Base-by-base conservation (phyloP, 768 basidiomycete genomes). In the Tricholoma bakamatsutake region DNA sequence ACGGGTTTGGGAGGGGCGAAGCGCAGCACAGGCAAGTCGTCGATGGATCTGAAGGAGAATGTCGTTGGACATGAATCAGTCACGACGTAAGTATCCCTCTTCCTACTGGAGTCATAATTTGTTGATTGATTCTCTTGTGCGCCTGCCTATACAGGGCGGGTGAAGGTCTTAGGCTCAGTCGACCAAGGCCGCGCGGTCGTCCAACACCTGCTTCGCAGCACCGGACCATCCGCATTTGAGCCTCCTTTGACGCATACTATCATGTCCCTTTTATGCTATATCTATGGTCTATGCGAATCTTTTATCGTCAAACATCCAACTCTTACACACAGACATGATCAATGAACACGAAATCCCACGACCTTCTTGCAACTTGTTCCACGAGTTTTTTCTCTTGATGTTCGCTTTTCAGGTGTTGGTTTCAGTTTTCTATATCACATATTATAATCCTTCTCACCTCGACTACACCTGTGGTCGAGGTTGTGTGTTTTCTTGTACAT, bases 1-100 rank as follows among this genome's bases (percentile, higher is more conserved):
- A 74, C 72, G 0, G 79, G 80, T 0, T 72, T 82, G 1, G 87
- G 87, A 1, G 83, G 80, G 83, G 70, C 82, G 40, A 89, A 88
- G 71, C 80, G 82, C 34, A 81, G 77, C 60, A 74, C 70, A 0
- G 79, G 77, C 68, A 84, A 74, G 69, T 70, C 65, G 56, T 80
- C 68, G 51, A 73, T 64, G 47, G 84, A 81, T 56, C 79, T 80
- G 60, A 80, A 85, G 66, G 82, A 85, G 67, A 84, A 83, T 42
- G 71, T 55, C 66, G 66, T 67, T 13, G 30, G n/a, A 31, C 66
- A 71, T 58, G 74, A 64, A 64, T 74, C 59, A 58, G 70, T 81
- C 55, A 77, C 75, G 69, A 84, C 80, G 88, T 89, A 66, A 61
- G 84, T 81, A 12, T 37, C 2, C 5, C 49, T 18, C 53, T 55